phyloP scores from a whole-genome alignment of 352 stramenopile species.

The Aphanomyces cochlioides region DNA sequence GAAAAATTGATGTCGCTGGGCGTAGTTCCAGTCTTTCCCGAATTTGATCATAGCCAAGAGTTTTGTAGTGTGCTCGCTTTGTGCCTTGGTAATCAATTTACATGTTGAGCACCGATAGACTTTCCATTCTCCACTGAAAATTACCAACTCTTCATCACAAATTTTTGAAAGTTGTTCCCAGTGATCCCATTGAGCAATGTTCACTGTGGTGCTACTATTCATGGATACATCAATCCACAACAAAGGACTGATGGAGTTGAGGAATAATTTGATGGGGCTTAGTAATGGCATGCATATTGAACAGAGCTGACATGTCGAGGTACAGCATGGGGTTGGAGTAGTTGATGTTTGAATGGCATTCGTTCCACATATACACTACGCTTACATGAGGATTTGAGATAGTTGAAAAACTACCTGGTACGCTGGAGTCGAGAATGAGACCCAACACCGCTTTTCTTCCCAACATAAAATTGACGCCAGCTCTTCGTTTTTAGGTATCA shows the following conservation, averaged over 20 bases:
- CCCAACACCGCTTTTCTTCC: conserved; percentile 18
- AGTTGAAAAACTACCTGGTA: not conserved
- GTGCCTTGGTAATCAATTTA: not conserved
- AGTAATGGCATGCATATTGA: not conserved
- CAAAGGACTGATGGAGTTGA: not conserved
- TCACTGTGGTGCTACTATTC: not conserved
- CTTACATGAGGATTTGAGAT: not conserved
- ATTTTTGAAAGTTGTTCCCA: not conserved
- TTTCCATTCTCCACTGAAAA: not conserved
- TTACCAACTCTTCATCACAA: not conserved
- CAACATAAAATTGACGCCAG: conserved; percentile 7
- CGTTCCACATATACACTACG: conserved; percentile 10
- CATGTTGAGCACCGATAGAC: conserved; percentile 13
- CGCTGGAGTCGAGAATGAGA: no score
- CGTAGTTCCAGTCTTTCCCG: not conserved
- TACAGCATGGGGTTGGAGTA: not conserved
- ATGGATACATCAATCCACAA: not conserved
- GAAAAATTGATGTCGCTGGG: conserved; percentile 6
- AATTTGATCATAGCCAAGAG: not conserved
- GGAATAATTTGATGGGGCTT: not conserved
- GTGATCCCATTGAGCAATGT: conserved; percentile 8
- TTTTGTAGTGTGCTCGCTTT: not conserved
- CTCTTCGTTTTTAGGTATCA: not conserved
- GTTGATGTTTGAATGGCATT: not conserved
- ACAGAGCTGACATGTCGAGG: not conserved